phyloP scores from a whole-genome alignment of 805 yeast genomes.

The Wickerhamomyces bovis region DNA sequence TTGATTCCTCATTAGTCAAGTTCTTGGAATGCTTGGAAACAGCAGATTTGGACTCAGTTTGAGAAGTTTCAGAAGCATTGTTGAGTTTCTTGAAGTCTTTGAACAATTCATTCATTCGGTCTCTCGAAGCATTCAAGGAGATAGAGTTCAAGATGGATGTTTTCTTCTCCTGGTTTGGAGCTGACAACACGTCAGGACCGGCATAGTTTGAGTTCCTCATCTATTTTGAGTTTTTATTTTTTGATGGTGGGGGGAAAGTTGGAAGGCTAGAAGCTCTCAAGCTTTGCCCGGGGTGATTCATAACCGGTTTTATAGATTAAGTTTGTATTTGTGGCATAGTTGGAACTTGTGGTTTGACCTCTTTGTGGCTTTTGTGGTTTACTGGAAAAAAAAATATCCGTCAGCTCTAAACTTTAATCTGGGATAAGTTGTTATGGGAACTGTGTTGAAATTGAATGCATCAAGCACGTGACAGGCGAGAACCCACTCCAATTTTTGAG shows the following conservation, averaged over 20 bases:
- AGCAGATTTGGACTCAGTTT: neutral
- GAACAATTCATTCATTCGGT: conserved; percentile 22
- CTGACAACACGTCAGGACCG: neutral
- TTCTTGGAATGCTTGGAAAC: neutral
- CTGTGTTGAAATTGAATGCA: no score
- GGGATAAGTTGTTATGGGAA: no score
- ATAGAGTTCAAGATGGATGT: conserved; percentile 15
- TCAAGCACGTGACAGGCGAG: neutral
- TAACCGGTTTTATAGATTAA: neutral
- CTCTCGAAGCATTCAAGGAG: conserved; percentile 21
- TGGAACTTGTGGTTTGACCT: neutral
- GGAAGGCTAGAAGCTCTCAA: neutral
- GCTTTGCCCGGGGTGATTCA: neutral
- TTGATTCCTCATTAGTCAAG: neutral
- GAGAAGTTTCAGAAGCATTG: conserved; percentile 4
- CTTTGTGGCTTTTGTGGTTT: neutral
- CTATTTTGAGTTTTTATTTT: neutral
- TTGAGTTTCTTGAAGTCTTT: conserved; percentile 22
- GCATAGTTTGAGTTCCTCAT: neutral
- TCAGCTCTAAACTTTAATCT: no score
- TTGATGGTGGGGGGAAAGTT: neutral
- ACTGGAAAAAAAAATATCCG: no score
- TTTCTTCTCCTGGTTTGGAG: conserved; percentile 1
- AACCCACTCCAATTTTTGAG: neutral
- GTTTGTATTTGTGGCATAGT: neutral